Base-by-base conservation (phyloP, 2,329 filamentous ascomycete genomes). In the Fusarium coffeatum region DNA sequence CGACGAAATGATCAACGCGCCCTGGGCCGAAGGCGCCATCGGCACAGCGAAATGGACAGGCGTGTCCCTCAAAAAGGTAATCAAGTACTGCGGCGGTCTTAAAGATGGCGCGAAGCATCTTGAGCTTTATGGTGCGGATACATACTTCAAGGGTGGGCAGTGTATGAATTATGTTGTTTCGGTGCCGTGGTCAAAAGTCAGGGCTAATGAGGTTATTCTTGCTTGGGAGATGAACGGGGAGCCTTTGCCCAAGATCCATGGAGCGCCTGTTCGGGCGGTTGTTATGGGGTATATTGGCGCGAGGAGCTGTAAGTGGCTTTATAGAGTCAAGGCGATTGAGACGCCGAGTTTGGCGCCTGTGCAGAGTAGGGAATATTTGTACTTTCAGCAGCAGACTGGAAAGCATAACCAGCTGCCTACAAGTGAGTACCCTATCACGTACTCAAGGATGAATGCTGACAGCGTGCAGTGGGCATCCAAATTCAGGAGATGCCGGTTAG, bases 401-500 rank as follows among this genome's bases (percentile, higher is more conserved):
- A 92, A 92, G 78, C 88, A 92, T 67, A 92, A 92, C 66, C 81
- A 84, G 15, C 80, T 79, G 8, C 85, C 86, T 69, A 87, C 81
- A 18, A 87, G 88, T 28, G 11, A 27, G 23, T 23, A 23, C 23
- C 23, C 23, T 23, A 23, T 23, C 23, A 23, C 5, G 23, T 23
- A 23, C 23, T 23, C 23, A 23, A 23, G 23, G 23, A 23, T 23
- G 23, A 23, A 23, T 23, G 7, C 23, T 27, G 3, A 60, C 18
- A 25, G 1, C n/a, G 1, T 15, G 2, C 1, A 62, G 59, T 62
- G 59, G 89, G 88, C 0, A 89, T 90, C 65, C 86, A 86, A 66
- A 92, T 91, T 72, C 90, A 92, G 73, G 90, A 92, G 42, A 92
- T 92, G 89, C 90, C 90, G 0, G 89, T 92, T 1, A 87, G 85